phyloP scores from a whole-genome alignment of 2,329 filamentous ascomycete species.

The Diaporthe ilicicola region DNA sequence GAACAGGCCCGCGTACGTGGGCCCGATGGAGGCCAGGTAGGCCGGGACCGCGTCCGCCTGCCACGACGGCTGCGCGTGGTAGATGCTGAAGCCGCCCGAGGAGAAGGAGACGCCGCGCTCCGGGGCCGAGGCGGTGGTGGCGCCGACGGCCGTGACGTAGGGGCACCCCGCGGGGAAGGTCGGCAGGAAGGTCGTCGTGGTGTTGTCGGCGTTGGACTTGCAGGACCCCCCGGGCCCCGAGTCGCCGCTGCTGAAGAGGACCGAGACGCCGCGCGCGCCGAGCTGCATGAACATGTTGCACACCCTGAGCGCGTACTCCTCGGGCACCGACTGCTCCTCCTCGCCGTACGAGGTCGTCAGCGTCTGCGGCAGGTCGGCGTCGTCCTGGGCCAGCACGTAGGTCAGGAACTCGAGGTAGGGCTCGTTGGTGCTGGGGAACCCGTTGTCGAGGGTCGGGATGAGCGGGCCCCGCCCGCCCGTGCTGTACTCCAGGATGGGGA shows the following conservation, averaged over 20 bases:
- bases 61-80: conserved; percentile 46
- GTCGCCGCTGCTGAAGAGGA: conserved; percentile 59
- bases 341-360: conserved; percentile 73
- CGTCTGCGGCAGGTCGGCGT: conserved; percentile 62
- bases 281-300: conserved; percentile 72
- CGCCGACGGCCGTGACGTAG: conserved; percentile 66
- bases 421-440: conserved; percentile 70
- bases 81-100: conserved; percentile 50
- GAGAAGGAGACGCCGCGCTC: conserved; percentile 49
- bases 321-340: conserved; percentile 69
- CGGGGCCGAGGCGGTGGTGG: conserved; percentile 51
- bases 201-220: conserved; percentile 32
- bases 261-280: conserved; percentile 68
- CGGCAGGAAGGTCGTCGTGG: conserved; percentile 28
- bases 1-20: conserved; percentile 48
- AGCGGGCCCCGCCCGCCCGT: conserved; percentile 52
- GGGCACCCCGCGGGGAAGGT: conserved; percentile 51
- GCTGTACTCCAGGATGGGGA: conserved; percentile 40
- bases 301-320: conserved; percentile 65
- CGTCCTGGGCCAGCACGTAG: conserved; percentile 62
- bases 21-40: conserved; percentile 47
- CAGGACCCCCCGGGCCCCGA: conserved; percentile 19
- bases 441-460: conserved; percentile 57
- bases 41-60: conserved; percentile 43
- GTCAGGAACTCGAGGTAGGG: conserved; percentile 72